Evolutionary conservation across 306 rosid genomes (phyloP).

Genomic region (Purshia tridentata): DNA sequence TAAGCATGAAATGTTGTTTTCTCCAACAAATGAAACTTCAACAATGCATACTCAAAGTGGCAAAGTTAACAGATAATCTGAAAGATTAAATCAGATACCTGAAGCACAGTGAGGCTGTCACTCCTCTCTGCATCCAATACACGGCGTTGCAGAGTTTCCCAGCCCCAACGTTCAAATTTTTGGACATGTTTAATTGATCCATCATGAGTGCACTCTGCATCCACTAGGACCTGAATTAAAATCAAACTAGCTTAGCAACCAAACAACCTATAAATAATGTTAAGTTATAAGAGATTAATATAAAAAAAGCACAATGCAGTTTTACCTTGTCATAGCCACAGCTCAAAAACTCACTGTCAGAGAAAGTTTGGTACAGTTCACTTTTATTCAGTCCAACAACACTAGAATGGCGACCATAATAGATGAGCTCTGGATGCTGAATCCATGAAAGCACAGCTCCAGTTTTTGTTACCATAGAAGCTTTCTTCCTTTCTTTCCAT

Average conservation of each 20-base stretch:
- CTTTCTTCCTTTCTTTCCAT: constrained; percentile 82
- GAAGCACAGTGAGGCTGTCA: constrained; percentile 63
- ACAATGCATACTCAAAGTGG: neutral
- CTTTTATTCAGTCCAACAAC: constrained; percentile 66
- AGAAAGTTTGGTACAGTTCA: constrained; percentile 45
- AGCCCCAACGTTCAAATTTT: constrained; percentile 92
- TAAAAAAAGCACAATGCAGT: neutral
- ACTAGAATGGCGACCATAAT: constrained; percentile 73
- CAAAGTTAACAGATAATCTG: neutral
- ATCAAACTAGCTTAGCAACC: constrained; percentile 20
- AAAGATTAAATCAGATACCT: constrained; percentile 44
- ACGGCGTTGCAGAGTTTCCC: constrained; percentile 78
- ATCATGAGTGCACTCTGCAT: constrained; percentile 99
- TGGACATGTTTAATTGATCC: constrained; percentile 90
- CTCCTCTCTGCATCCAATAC: constrained; percentile 86
- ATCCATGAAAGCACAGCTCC: constrained; percentile 30
- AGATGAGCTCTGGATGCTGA: constrained; percentile 76
- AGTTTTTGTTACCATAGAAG: constrained; percentile 39
- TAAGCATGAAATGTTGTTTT: neutral
- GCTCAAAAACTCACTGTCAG: constrained; percentile 44
- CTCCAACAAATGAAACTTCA: neutral
- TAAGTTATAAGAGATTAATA: neutral
- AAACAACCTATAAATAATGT: constrained; percentile 6
- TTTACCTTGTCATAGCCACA: constrained; percentile 79
- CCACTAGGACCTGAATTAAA: constrained; percentile 76